Base-by-base conservation (phyloP, 116 monocot genomes). In the Posidonia oceanica region DNA sequence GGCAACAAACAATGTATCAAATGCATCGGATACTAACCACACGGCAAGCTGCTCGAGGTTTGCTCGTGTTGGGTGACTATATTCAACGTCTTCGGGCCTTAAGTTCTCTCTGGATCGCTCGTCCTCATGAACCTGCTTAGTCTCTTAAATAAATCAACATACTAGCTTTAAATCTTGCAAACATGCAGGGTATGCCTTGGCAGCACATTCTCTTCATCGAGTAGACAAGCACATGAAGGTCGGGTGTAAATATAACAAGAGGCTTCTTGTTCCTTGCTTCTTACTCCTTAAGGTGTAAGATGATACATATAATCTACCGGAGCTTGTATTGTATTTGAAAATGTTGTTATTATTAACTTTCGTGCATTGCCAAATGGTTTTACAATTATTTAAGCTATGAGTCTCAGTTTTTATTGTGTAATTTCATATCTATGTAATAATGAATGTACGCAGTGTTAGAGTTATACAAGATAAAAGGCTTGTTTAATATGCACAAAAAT, bases 1-100 rank as follows among this genome's bases (percentile, higher is more conserved):
- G 84, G 71, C 81, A 75, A 64, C 82, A 78, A 41, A 68, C 82
- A 5, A 72, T 76, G 66, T 74, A 77, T 60, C 87, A 84, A 54
- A 80, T 84, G 80, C 61, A 75, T 54, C 72, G 72, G 52, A 73
- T 81, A 21, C 63, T 84, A 17, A 88, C 76, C 23, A 74, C 70
- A 16, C 72, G 82, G 14, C 88, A 84, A 75, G 67, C 71, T 36
- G 88, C 84, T 53, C 75, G 78, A 20, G 88, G 71, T 12, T 70
- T 88, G 36, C 82, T 88, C 64, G 74, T 74, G 18, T 72, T 82
- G 60, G 84, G 88, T 0, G 88, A 84, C 52, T 84, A 82, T 59
- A 73, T 79, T 64, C 80, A 84, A 18, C 77, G 80, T 16, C 80
- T 84, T 20, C 82, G 84, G 16, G 82, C 79, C 11, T 69, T 88